phyloP scores from a whole-genome alignment of 1,139 yeast genomes.

The Insectozyma bohioensis region DNA sequence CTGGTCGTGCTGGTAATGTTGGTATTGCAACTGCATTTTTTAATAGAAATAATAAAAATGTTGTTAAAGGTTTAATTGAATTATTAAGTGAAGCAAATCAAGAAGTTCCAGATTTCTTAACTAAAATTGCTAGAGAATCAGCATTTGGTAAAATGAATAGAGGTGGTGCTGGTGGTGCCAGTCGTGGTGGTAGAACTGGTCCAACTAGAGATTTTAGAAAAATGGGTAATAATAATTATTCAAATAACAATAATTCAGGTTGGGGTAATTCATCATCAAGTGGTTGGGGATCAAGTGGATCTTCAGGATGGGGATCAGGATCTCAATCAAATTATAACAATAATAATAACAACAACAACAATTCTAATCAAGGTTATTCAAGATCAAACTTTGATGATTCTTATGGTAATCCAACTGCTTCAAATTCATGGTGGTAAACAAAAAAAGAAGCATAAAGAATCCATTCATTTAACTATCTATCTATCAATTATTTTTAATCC shows the following conservation, averaged over 20 bases:
- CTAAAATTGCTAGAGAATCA: conserved; percentile 76
- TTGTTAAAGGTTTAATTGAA: conserved; percentile 85
- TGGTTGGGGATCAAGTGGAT: conserved; percentile 10
- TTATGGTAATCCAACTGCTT: conserved; percentile 36
- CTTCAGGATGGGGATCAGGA: conserved; percentile 7
- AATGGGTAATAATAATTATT: conserved; percentile 28
- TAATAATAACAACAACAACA: too few relatives aligned
- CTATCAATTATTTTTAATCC: conserved; percentile 2
- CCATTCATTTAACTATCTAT: background rate
- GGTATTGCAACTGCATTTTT: conserved; percentile 98
- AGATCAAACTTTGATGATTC: conserved; percentile 19
- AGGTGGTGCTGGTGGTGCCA: conserved; percentile 46
- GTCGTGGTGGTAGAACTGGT: conserved; percentile 44
- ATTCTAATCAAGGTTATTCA: conserved; percentile 15
- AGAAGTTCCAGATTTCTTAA: conserved; percentile 90
- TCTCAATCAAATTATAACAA: conserved; percentile 5
- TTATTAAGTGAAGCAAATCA: conserved; percentile 94
- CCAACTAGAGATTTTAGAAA: conserved; percentile 63
- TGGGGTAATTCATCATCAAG: conserved; percentile 17
- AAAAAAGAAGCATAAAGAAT: background rate
- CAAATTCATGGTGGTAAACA: conserved; percentile 44
- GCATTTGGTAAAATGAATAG: conserved; percentile 53
- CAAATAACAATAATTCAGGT: conserved; percentile 23
- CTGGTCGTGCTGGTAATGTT: conserved; percentile 99
- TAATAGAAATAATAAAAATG: conserved; percentile 91